Base-by-base conservation (phyloP, 1,284 basidiomycete genomes). In the Rhodotorula sp. region DNA sequence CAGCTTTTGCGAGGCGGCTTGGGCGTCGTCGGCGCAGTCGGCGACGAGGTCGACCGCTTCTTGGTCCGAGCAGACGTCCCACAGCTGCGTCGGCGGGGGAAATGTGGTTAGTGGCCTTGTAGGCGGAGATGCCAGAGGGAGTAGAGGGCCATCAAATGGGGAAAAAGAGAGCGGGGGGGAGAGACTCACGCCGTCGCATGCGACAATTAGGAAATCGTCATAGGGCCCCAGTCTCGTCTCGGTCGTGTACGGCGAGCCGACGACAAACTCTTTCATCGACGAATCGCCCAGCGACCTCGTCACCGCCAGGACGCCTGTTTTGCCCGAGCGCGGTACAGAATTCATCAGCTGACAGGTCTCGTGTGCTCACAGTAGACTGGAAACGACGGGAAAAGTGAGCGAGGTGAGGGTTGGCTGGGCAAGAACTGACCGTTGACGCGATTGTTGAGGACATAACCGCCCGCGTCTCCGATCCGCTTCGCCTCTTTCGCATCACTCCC, bases 201-300 rank as follows among this genome's bases (percentile, higher is more conserved):
- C 97, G 23, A 76, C 72, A 75, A 99, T 93, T 68, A 99, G 81
- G 83, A 96, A 95, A 80, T 97, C 92, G 81, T 99, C 97, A 18
- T 91, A 89, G 67, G 88, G 90, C 0, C 71, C 68, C 26, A 99
- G 84, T 73, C 90, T 89, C 10, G 96, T 98, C 82, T 98, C 94
- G 23, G 97, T 99, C 21, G 97, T 99, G 82, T 97, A 99, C 16
- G 97, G 97, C 51, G 92, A 88, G 1, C 97, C 97, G 58, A 99
- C 96, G 14, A 99, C 96, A 80, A 97, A 99, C 79, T 99, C 96
- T 83, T 99, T 99, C 96, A 99, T 99, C 12, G 93, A 92, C 0
- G 93, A 91, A 81, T 99, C 97, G 60, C 97, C 97, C 58, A 99
- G 84, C 76, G 93, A 96, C 63, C 97, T 87, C 23, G 97, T 99